phyloP scores from a whole-genome alignment of 208 protist species.

The Lotmaria passim region DNA sequence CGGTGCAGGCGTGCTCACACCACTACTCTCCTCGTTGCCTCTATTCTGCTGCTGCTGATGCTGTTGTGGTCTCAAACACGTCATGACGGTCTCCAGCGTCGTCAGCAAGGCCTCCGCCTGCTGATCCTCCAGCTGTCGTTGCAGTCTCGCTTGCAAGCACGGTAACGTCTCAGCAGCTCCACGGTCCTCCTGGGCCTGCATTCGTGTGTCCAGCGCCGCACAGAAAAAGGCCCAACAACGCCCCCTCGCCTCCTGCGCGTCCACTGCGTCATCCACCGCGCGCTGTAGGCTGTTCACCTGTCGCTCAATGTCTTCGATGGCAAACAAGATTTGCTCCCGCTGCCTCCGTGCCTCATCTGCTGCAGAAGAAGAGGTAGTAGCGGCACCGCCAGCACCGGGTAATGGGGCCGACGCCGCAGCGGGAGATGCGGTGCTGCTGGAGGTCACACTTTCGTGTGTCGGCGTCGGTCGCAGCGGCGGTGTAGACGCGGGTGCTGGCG shows the following conservation, averaged over 20 bases:
- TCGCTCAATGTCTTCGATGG: conserved; percentile 57
- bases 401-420: neutral
- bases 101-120: neutral
- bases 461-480: neutral
- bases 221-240: conserved; percentile 37
- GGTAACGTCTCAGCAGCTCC: neutral
- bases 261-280: conserved; percentile 45
- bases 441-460: neutral
- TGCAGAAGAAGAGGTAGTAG: neutral
- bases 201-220: conserved; percentile 15
- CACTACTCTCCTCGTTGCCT: no score
- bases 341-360: conserved; percentile 34
- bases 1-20: neutral
- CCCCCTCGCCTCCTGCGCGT: conserved; percentile 33
- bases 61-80: neutral
- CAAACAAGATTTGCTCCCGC: conserved; percentile 47
- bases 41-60: neutral
- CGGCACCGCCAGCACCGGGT: no score
- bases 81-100: neutral
- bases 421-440: neutral
- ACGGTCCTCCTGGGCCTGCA: no score
- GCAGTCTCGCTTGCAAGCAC: neutral
- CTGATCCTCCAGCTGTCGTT: neutral
- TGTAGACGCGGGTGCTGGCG: neutral
- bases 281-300: conserved; percentile 57